A percentile compares a stretch with the other conserved stretches of the same genome.
Conservation (phyloP, 78 protist genomes). For the Dictyostelium firmibasis region DNA sequence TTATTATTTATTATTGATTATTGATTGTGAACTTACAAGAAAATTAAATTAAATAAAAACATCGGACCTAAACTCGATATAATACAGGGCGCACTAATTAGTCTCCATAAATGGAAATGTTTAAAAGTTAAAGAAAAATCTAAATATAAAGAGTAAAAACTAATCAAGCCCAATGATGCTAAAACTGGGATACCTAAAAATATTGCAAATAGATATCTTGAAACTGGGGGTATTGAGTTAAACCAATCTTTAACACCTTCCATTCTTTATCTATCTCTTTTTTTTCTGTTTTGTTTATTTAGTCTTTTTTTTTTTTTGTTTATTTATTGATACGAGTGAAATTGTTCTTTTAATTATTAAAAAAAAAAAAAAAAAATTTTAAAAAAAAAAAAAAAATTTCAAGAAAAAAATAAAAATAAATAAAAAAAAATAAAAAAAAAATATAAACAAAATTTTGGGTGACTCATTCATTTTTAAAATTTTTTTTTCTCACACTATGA, state of each 20-base stretch:
- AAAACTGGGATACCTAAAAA: not conserved
- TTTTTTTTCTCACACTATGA: no score
- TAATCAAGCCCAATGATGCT: not conserved
- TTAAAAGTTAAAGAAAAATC: not conserved
- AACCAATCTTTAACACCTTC: constrained; percentile 55
- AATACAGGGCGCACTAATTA: not conserved
- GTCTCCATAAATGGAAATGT: constrained; percentile 51
- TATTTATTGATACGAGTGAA: not conserved
- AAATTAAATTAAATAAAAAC: constrained; percentile 13
- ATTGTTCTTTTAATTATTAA: not conserved
- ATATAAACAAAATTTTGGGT: no score
- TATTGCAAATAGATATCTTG: constrained; percentile 14
- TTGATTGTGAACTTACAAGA: constrained; percentile 13
- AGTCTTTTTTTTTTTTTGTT: no score
- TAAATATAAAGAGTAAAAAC: not conserved
- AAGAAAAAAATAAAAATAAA: no score
- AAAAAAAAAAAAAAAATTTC: no score
- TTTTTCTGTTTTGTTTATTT: no score
- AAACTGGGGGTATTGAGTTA: constrained; percentile 7
- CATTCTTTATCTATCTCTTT: not conserved
- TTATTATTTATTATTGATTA: no score
- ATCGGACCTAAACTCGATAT: not conserved
- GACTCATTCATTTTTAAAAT: no score
- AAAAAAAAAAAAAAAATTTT: no score
- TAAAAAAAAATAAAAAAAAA: no score